Evolutionary conservation across 2,329 filamentous ascomycete species (phyloP).

Genomic region (Sarocladium brachiariae): DNA sequence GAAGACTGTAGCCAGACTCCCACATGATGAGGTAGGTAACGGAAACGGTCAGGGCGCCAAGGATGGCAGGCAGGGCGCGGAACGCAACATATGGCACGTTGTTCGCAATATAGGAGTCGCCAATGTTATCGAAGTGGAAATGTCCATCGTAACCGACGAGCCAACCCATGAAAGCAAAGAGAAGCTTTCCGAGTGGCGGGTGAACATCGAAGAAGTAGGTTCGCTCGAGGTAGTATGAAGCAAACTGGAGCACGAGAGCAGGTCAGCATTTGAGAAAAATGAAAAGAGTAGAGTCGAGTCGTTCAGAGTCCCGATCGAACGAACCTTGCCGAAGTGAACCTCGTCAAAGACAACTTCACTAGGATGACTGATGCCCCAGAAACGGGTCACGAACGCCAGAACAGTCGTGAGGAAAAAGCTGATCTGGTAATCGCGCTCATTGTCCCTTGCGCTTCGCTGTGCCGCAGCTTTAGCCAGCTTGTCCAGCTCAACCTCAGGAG

Average conservation of each 20-base stretch:
- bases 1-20: slow-evolving; percentile 96
- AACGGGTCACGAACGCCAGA: slow-evolving; percentile 83
- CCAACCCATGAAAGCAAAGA: slow-evolving; percentile 97
- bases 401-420: slow-evolving; percentile 70
- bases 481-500: slow-evolving; percentile 43
- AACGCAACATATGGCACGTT: slow-evolving; percentile 97
- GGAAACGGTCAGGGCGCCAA: slow-evolving; percentile 90
- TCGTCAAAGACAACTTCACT: slow-evolving; percentile 98
- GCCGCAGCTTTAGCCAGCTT: slow-evolving; percentile 35
- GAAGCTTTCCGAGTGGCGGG: slow-evolving; percentile 93
- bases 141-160: slow-evolving; percentile 93
- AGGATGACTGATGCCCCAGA: slow-evolving; percentile 93
- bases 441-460: slow-evolving; percentile 30
- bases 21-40: slow-evolving; percentile 97
- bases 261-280: not conserved
- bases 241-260: slow-evolving; percentile 42
- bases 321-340: slow-evolving; percentile 98
- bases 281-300: too few relatives aligned
- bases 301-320: too few relatives aligned
- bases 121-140: slow-evolving; percentile 98
- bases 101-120: slow-evolving; percentile 94
- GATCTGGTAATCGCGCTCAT: slow-evolving; percentile 81
- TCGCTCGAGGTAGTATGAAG: slow-evolving; percentile 81
- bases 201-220: slow-evolving; percentile 99
- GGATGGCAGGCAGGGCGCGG: slow-evolving; percentile 82